Percentiles rank a stretch among this genome's conserved stretches.
These are phyloP conservation scores for Cladosporium sp. DNA, from an alignment of 2,329 filamentous ascomycete species.

Conservation along the genomic window DNA sequence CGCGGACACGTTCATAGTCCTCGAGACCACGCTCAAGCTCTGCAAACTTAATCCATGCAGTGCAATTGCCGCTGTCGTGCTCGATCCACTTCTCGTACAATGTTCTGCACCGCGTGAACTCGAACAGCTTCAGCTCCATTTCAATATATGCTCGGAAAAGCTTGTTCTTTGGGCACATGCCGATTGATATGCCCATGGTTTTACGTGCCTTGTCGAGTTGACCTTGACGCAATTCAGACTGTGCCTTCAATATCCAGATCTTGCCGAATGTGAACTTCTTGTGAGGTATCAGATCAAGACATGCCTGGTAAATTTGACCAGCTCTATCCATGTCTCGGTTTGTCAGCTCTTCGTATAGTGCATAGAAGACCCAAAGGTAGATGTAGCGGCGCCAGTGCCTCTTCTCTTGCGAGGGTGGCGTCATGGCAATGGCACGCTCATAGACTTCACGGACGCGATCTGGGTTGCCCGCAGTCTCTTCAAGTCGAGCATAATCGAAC, in stretches of 20 bases:
- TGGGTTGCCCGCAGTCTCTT: slow-evolving; percentile 77
- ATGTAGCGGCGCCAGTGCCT: slow-evolving; percentile 96
- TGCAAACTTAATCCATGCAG: slow-evolving; percentile 95
- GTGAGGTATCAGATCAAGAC: slow-evolving; percentile 82
- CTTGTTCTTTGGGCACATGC: slow-evolving; percentile 94
- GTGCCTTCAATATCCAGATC: slow-evolving; percentile 87
- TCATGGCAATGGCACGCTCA: slow-evolving; percentile 90
- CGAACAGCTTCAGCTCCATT: slow-evolving; percentile 86
- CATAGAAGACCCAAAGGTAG: slow-evolving; percentile 97
- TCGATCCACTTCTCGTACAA: slow-evolving; percentile 92
- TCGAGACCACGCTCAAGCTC: slow-evolving; percentile 89
- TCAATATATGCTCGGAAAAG: slow-evolving; percentile 92
- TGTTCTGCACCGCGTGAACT: slow-evolving; percentile 85
- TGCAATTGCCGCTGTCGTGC: slow-evolving; percentile 84
- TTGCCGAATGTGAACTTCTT: slow-evolving; percentile 98
- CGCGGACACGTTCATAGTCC: slow-evolving; percentile 79
- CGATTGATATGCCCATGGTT: slow-evolving; percentile 82
- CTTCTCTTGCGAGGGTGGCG: slow-evolving; percentile 94
- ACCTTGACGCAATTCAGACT: slow-evolving; percentile 87
- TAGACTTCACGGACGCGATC: slow-evolving; percentile 89
- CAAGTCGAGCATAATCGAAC: slow-evolving; percentile 91
- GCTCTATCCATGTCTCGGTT: slow-evolving; percentile 74
- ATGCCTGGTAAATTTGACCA: slow-evolving; percentile 85
- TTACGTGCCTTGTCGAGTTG: slow-evolving; percentile 78
- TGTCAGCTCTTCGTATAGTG: slow-evolving; percentile 88